phyloP scores from a whole-genome alignment of 305 asterid species.

The Rubia balearica region DNA sequence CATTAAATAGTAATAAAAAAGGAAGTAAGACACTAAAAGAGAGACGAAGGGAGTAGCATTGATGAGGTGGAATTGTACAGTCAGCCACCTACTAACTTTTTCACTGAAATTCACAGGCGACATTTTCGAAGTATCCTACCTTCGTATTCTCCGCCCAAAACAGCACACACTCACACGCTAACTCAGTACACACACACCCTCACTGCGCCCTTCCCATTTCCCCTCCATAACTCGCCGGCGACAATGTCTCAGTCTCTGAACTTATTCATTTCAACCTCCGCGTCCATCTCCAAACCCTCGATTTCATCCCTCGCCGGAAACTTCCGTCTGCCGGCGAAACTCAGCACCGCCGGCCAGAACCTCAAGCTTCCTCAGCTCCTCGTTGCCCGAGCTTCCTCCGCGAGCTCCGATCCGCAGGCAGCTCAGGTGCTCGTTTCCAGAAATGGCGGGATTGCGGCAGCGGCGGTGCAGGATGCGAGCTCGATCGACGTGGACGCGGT shows the following conservation, averaged over 20 bases:
- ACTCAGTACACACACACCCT: not conserved
- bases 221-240: slow-evolving; percentile 12
- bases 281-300: slow-evolving; percentile 29
- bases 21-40: no score
- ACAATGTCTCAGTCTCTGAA: slow-evolving; percentile 60
- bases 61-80: not conserved
- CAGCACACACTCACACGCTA: not conserved
- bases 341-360: slow-evolving; percentile 17
- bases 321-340: slow-evolving; percentile 31
- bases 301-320: slow-evolving; percentile 23
- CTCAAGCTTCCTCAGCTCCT: slow-evolving; percentile 16
- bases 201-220: not conserved
- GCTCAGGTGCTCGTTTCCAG: slow-evolving; percentile 34
- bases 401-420: slow-evolving; percentile 20
- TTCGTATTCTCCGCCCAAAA: slow-evolving; percentile 40
- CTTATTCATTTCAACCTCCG: slow-evolving; percentile 45
- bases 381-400: slow-evolving; percentile 36
- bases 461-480: slow-evolving; percentile 34
- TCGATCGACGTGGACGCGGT: slow-evolving; percentile 88
- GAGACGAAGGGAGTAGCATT: not conserved
- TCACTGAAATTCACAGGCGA: slow-evolving; percentile 13
- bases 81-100: not conserved
- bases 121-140: slow-evolving; percentile 25
- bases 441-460: slow-evolving; percentile 33
- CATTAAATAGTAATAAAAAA: no score